Percentiles rank a stretch among this genome's conserved stretches.
Evolutionary conservation across 257 asterid genomes (phyloP).

Genomic region (Mentha longifolia): DNA sequence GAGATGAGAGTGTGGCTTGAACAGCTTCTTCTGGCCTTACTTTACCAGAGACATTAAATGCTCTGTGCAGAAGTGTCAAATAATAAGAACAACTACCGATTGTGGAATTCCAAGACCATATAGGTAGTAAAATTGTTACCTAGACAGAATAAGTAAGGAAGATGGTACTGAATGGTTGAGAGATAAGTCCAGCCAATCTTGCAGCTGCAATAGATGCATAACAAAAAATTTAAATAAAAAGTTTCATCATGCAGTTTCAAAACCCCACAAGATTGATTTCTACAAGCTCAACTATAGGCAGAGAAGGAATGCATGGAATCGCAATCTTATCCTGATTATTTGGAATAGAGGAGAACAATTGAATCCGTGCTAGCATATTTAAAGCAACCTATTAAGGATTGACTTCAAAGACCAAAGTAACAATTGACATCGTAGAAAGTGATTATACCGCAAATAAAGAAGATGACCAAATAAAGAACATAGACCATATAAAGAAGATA

Average conservation of each 20-base stretch:
- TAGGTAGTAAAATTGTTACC: slow-evolving; percentile 50
- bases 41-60: slow-evolving; percentile 92
- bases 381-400: slow-evolving; percentile 11
- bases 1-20: slow-evolving; percentile 87
- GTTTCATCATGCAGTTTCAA: slow-evolving; percentile 26
- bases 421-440: slow-evolving; percentile 18
- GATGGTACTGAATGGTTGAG: slow-evolving; percentile 95
- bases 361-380: slow-evolving; percentile 11
- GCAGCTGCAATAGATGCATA: slow-evolving; percentile 62
- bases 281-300: slow-evolving; percentile 23
- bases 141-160: slow-evolving; percentile 82
- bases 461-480: slow-evolving; percentile 10
- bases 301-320: slow-evolving; percentile 10
- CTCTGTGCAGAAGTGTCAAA: slow-evolving; percentile 50
- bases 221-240: slow-evolving; percentile 7
- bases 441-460: slow-evolving; percentile 13
- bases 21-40: slow-evolving; percentile 94
- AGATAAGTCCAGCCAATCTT: slow-evolving; percentile 97
- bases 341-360: slow-evolving; percentile 13
- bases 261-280: slow-evolving; percentile 15
- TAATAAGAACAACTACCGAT: slow-evolving; percentile 21
- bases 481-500: slow-evolving; percentile 7
- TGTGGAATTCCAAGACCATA: slow-evolving; percentile 27
- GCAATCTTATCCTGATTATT: slow-evolving; percentile 7
- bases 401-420: not conserved